Evolutionary conservation across 1,139 yeast genomes (phyloP).

Genomic region (Chernovozyma sophiae-reginae): DNA sequence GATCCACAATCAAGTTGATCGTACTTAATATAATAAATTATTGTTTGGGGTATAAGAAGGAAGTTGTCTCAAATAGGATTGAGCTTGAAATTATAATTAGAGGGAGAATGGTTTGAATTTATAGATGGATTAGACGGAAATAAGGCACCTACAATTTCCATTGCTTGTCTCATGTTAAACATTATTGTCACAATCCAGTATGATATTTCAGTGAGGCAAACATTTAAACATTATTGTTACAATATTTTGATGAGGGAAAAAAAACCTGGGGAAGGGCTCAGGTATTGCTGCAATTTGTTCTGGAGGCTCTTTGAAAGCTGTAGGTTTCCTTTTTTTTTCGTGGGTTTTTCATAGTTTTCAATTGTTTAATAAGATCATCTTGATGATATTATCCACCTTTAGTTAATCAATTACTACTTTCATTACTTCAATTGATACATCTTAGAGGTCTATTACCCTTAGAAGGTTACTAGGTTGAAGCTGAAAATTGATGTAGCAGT

Average conservation of each 20-base stretch:
- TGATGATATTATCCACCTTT: too few relatives aligned
- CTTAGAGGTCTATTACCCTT: conserved; percentile 2
- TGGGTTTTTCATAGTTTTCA: background rate
- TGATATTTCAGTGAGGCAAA: too few relatives aligned
- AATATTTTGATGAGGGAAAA: too few relatives aligned
- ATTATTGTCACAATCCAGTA: too few relatives aligned
- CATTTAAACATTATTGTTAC: too few relatives aligned
- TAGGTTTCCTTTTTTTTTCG: background rate
- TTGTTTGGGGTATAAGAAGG: background rate
- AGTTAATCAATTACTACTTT: too few relatives aligned
- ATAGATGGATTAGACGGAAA: background rate
- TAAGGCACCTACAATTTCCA: conserved; percentile 3
- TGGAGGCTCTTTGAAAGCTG: too few relatives aligned
- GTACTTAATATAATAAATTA: background rate
- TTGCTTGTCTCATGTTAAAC: background rate
- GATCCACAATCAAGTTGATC: background rate
- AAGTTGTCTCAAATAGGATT: too few relatives aligned
- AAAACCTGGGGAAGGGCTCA: too few relatives aligned
- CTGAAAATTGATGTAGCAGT: conserved; percentile 1
- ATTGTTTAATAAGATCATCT: background rate
- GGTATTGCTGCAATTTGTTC: too few relatives aligned
- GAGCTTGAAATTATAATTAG: too few relatives aligned
- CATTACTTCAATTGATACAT: background rate
- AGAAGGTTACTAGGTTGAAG: conserved; percentile 1
- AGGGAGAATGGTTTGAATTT: background rate